Evolutionary conservation across 2,329 filamentous ascomycete genomes (phyloP).

Genomic region (Colletotrichum navitas): DNA sequence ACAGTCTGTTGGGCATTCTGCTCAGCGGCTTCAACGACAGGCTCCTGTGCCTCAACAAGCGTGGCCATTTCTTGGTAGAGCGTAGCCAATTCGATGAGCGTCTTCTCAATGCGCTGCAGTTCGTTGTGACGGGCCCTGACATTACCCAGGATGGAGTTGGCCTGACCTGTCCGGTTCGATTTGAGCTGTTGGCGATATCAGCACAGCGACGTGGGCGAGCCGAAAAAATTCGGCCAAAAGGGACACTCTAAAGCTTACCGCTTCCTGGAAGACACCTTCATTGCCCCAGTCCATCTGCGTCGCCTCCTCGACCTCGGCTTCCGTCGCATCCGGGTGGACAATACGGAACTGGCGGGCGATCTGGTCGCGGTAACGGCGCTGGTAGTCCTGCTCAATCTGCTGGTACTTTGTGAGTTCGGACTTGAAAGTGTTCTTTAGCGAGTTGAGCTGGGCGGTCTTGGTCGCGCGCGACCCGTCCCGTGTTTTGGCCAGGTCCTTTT

Average conservation of each 20-base stretch:
- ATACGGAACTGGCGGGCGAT: conserved; percentile 85
- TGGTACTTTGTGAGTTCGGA: conserved; percentile 78
- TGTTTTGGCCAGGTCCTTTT: conserved; percentile 76
- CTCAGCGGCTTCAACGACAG: conserved; percentile 72
- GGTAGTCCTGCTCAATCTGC: conserved; percentile 78
- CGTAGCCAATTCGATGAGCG: conserved; percentile 75
- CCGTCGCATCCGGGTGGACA: conserved; percentile 83
- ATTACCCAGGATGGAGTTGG: conserved; percentile 78
- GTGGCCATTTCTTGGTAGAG: conserved; percentile 83
- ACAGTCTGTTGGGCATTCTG: conserved; percentile 74
- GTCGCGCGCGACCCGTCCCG: conserved; percentile 69
- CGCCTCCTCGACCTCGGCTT: conserved; percentile 78
- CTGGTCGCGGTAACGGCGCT: conserved; percentile 79
- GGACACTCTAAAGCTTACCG: conserved; percentile 66
- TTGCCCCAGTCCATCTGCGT: conserved; percentile 79
- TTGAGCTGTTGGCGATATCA: conserved; percentile 68
- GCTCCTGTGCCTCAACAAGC: conserved; percentile 79
- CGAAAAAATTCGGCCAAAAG: not conserved
- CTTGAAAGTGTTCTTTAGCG: conserved; percentile 79
- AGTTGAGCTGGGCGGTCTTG: conserved; percentile 78
- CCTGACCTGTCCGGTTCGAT: conserved; percentile 80
- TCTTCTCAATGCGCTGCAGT: conserved; percentile 83
- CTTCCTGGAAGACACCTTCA: conserved; percentile 85
- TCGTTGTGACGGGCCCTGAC: conserved; percentile 88
- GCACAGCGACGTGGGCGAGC: not conserved